A percentile compares a stretch with the other conserved stretches of the same genome.
Conservation (phyloP, 164 flowering plant species). For the Euptelea pleiosperma region DNA sequence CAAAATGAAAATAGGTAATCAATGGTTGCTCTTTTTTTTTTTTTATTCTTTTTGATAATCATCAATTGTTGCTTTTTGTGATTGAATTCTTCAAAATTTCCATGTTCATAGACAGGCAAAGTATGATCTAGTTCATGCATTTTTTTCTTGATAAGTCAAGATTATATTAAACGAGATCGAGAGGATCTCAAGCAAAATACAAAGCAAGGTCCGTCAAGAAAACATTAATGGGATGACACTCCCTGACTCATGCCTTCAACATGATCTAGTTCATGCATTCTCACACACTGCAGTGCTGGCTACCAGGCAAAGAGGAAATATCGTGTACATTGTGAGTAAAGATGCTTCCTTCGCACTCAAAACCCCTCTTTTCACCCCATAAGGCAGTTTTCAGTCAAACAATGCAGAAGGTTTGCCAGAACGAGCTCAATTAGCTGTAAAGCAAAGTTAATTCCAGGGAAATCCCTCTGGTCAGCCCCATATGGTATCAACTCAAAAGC, state of each 20-base stretch:
- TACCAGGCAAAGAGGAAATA: constrained; percentile 14
- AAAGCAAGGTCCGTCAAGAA: too few relatives aligned
- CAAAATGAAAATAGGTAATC: not conserved
- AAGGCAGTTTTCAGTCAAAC: constrained; percentile 32
- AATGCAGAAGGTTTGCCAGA: constrained; percentile 25
- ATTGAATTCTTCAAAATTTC: not conserved
- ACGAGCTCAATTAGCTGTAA: constrained; percentile 22
- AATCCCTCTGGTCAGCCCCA: constrained; percentile 36
- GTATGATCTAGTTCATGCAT: constrained; percentile 18
- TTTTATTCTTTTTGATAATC: too few relatives aligned
- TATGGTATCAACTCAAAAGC: constrained; percentile 32
- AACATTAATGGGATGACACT: too few relatives aligned
- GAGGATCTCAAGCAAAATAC: too few relatives aligned
- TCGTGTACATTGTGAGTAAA: constrained; percentile 23
- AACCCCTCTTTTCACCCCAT: constrained; percentile 16
- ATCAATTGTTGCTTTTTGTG: too few relatives aligned
- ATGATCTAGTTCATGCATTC: too few relatives aligned
- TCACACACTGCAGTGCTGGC: constrained; percentile 28
- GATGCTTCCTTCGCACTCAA: constrained; percentile 29
- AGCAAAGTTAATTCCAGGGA: constrained; percentile 32
- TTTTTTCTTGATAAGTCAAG: too few relatives aligned
- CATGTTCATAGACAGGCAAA: too few relatives aligned
- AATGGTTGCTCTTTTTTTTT: too few relatives aligned
- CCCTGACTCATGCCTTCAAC: too few relatives aligned
- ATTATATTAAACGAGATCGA: too few relatives aligned